Base-by-base conservation (phyloP, 1,139 yeast species). In the Sugiyamaella paludigena region DNA sequence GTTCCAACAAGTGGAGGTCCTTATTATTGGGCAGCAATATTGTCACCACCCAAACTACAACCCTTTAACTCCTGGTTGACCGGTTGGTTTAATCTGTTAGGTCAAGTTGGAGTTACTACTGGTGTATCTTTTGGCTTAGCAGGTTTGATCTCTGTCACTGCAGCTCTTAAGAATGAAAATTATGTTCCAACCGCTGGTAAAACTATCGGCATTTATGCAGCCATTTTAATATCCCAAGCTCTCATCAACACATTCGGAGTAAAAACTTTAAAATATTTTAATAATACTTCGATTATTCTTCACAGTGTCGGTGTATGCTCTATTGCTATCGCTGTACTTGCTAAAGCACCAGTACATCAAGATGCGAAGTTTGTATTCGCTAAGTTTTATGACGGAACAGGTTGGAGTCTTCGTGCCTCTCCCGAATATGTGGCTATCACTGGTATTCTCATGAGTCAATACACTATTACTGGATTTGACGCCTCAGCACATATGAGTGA, bases 401-500 rank as follows among this genome's bases (percentile, higher is more conserved):
- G 56, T 30, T 52, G 55, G 54, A 56, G 59, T 29, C 52, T 54
- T 29, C 49, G 56, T 19, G 56, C 58, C 7, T 49, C 54, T 19
- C 49, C 51, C 16, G 58, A 52, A 36, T 54, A 54, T 36, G 59
- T 54, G 7, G 58, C 60, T 13, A 51, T 60, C 16, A 52, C 86
- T 36, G 94, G 94, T 0, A 76, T 87, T 49, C 91, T 85, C 63
- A 84, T 87, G 57, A 80, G 91, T 0, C 82, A 86, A 37, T 85
- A 85, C 65, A 85, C 92, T 26, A 72, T 86, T 60, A 86, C 87
- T 52, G 95, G 95, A 0, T 87, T 84, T 64, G 92, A 92, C 27
- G 82, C 87, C 78, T 72, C 87, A 27, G 87, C 88, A 13, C 83
- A 92, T 7, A 78, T 87, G 74, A 81, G 89, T 32, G 95, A 87